phyloP scores from a whole-genome alignment of 306 rosid genomes.

The Cyclanthera cordifolia region DNA sequence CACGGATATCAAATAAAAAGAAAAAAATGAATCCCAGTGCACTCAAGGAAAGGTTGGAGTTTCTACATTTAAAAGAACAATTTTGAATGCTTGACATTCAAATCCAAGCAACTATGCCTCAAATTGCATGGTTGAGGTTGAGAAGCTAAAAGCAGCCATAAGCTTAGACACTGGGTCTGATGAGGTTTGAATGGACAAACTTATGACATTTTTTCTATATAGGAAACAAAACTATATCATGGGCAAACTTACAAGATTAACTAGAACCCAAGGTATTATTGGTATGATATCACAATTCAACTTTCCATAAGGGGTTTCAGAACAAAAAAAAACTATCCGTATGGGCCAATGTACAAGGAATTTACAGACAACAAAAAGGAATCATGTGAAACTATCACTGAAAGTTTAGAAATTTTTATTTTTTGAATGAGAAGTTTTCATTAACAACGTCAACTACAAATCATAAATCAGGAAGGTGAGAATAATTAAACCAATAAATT shows the following conservation, averaged over 20 bases:
- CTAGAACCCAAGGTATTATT: not conserved
- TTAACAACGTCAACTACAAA: not conserved
- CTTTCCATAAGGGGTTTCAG: not conserved
- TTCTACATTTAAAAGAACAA: not conserved
- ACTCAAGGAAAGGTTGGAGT: not conserved
- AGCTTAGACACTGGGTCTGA: not conserved
- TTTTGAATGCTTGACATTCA: not conserved
- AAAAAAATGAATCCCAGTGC: conserved; percentile 1
- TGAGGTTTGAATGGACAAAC: not conserved
- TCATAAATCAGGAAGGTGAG: not conserved
- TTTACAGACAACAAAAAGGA: not conserved
- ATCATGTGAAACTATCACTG: not conserved
- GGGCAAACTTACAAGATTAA: not conserved
- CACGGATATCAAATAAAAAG: no score
- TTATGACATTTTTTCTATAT: not conserved
- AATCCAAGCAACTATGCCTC: not conserved
- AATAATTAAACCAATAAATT: not conserved
- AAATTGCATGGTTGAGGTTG: not conserved
- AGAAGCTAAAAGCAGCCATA: not conserved
- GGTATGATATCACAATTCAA: not conserved
- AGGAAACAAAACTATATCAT: not conserved
- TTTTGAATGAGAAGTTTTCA: not conserved
- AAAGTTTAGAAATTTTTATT: not conserved
- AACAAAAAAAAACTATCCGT: no score
- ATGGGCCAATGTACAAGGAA: not conserved